Base-by-base conservation (phyloP, 257 asterid genomes). In the Ehretia macrophylla region DNA sequence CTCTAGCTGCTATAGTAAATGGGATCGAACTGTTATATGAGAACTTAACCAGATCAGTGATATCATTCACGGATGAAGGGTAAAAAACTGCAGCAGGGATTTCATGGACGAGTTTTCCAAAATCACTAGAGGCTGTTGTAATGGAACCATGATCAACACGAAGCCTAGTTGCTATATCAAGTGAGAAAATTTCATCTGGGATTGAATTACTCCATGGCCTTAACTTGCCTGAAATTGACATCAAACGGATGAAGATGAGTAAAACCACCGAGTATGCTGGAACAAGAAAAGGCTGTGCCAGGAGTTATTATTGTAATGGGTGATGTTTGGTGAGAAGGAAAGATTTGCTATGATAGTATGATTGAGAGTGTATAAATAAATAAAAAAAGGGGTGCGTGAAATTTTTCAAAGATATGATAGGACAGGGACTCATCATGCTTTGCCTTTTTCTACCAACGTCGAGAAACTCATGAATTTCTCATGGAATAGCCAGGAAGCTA, bases 1-100 rank as follows among this genome's bases (percentile, higher is more conserved):
- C 96, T 55, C 85, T 71, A 6, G 87, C 90, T 0, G 93, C 83
- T 10, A 85, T 18, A 5, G 45, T 12, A 9, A 89, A 84, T 0
- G 94, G 91, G 23, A 55, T 18, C 1, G 79, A 54, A 5, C 70
- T 65, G 8, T 62, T 69, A 59, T 81, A 68, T 1, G 92, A 83
- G 20, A 71, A 55, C 37, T 68, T 74, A 0, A 85, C 54, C 19
- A 88, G 78, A 3, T 54, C 64, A 12, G 76, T 10, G 10, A 88
- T 66, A 10, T 85, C 97, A 0, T 68, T 37, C 6, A 74, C 27
- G 48, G 83, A 73, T 0, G 88, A 57, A 10, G 97, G 95, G 5
- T 60, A 42, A 19, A 81, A 71, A 50, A 88, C 85, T 0, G 88
- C 88, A 0, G 74, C 52, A 0, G 97, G 95, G 11, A 10, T 35